These are phyloP conservation scores for Naganishia vishniacii DNA, from an alignment of 768 basidiomycete species.

Conservation along the genomic window DNA sequence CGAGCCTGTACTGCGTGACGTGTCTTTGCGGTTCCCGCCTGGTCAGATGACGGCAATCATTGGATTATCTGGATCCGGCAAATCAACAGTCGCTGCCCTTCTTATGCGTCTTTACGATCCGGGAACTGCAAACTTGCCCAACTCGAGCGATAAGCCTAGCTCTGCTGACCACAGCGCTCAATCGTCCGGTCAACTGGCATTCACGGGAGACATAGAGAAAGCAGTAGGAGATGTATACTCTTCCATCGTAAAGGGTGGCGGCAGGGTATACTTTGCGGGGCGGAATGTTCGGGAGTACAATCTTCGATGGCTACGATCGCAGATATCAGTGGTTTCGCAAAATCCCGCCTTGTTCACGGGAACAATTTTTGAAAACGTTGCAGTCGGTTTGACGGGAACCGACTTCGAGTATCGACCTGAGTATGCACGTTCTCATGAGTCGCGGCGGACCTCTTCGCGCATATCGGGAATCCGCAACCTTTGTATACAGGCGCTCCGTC, in stretches of 20 bases:
- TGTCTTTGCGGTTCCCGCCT: conserved; percentile 33
- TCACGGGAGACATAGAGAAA: neutral
- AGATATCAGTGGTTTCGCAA: conserved; percentile 39
- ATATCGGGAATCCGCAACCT: neutral
- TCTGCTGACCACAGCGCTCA: conserved; percentile 9
- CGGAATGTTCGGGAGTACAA: conserved; percentile 36
- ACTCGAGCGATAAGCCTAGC: conserved; percentile 28
- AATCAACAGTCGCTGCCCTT: conserved; percentile 40
- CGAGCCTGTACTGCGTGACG: conserved; percentile 35
- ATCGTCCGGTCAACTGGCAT: neutral
- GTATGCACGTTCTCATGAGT: conserved; percentile 15
- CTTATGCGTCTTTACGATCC: conserved; percentile 45
- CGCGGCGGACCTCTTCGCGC: neutral
- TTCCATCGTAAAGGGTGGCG: neutral
- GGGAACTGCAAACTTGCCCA: conserved; percentile 23
- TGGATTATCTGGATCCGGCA: conserved; percentile 44
- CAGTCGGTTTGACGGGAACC: conserved; percentile 44
- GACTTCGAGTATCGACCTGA: conserved; percentile 38
- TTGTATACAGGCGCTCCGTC: conserved; percentile 48
- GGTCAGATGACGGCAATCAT: conserved; percentile 45
- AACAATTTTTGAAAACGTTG: conserved; percentile 46
- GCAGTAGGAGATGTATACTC: neutral
- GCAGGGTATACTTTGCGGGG: conserved; percentile 27
- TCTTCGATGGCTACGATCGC: conserved; percentile 36
- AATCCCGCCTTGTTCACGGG: conserved; percentile 40